These are phyloP conservation scores for Mycena olivaceomarginata DNA, from an alignment of 768 basidiomycete species.

Conservation along the genomic window DNA sequence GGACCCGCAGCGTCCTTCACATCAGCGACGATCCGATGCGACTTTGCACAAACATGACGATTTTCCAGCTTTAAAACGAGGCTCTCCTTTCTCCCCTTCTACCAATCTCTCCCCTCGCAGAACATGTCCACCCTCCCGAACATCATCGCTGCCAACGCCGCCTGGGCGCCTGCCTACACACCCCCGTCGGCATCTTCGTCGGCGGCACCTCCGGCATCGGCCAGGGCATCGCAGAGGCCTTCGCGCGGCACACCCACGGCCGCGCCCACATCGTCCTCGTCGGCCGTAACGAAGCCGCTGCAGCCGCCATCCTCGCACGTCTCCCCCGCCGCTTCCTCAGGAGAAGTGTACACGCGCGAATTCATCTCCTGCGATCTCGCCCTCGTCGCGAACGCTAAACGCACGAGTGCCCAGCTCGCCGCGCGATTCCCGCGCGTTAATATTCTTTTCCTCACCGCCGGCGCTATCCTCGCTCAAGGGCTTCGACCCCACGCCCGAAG, in stretches of 20 bases:
- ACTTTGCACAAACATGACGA: too few species aligned
- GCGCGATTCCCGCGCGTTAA: conserved; percentile 56
- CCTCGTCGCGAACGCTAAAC: conserved; percentile 23
- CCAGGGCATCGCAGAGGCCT: conserved; percentile 45
- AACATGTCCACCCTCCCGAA: conserved; percentile 12
- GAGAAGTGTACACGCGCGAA: neutral
- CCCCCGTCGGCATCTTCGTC: conserved; percentile 30
- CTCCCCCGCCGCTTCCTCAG: neutral
- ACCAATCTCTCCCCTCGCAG: too few species aligned
- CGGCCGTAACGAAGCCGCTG: conserved; percentile 30
- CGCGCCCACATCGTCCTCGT: conserved; percentile 36
- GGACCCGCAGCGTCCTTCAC: too few species aligned
- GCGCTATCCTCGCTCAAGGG: conserved; percentile 54
- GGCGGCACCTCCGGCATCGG: conserved; percentile 48
- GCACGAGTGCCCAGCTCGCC: conserved; percentile 38
- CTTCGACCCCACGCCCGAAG: conserved; percentile 57
- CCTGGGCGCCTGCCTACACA: conserved; percentile 26
- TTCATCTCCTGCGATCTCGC: conserved; percentile 30
- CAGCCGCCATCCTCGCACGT: neutral
- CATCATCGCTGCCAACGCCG: conserved; percentile 17
- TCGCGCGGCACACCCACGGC: conserved; percentile 23
- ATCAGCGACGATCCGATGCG: too few species aligned
- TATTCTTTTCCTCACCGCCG: conserved; percentile 56
- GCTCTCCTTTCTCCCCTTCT: too few species aligned
- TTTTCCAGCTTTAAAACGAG: too few species aligned